Percentiles rank a stretch among this genome's conserved stretches.
Evolutionary conservation across 306 rosid genomes (phyloP).

Genomic region (Ceratonia siliqua): DNA sequence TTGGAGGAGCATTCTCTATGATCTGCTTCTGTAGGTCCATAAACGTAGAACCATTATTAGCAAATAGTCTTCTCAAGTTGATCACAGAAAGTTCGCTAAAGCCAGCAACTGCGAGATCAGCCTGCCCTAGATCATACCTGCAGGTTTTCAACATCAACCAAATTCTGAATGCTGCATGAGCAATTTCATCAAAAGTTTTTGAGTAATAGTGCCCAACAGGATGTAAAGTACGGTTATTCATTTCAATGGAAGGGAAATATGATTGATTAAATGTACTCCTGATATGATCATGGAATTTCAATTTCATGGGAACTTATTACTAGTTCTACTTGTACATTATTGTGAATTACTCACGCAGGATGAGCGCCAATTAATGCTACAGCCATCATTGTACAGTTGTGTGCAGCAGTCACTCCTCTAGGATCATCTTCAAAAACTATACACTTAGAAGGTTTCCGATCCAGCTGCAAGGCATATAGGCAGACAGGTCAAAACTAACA

Average conservation of each 20-base stretch:
- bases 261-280: not conserved
- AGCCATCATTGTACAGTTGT: slow-evolving; percentile 99
- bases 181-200: not conserved
- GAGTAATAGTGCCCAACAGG: too few relatives aligned
- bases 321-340: not conserved
- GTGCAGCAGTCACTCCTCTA: slow-evolving; percentile 95
- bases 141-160: slow-evolving; percentile 37
- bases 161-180: slow-evolving; percentile 13
- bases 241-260: slow-evolving; percentile 8
- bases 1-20: slow-evolving; percentile 69
- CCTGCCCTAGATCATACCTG: slow-evolving; percentile 85
- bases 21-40: slow-evolving; percentile 85
- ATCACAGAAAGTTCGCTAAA: slow-evolving; percentile 86
- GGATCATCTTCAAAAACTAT: slow-evolving; percentile 98
- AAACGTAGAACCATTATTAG: slow-evolving; percentile 79
- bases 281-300: not conserved
- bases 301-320: slow-evolving; percentile 6
- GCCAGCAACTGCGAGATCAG: slow-evolving; percentile 87
- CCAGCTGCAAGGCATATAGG: slow-evolving; percentile 59
- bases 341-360: slow-evolving; percentile 72
- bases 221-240: too few relatives aligned
- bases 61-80: slow-evolving; percentile 89
- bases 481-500: slow-evolving; percentile 30
- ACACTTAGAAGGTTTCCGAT: slow-evolving; percentile 96
- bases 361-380: slow-evolving; percentile 85